These are phyloP conservation scores for Strobilomyces confusus DNA, from an alignment of 768 basidiomycete genomes.

Conservation along the genomic window DNA sequence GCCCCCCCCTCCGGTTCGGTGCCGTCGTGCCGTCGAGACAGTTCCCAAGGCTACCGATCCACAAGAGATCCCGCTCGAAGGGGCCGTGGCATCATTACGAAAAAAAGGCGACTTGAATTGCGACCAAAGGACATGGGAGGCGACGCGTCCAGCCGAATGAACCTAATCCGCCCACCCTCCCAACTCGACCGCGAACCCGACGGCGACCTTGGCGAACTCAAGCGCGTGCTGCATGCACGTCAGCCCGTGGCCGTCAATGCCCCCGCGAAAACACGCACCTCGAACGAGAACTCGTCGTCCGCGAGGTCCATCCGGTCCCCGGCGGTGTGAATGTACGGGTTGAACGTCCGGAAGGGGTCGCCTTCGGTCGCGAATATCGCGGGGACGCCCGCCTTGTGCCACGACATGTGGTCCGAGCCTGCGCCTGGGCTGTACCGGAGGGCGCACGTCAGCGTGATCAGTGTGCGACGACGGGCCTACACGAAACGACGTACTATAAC, in stretches of 20 bases:
- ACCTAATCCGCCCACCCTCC: slow-evolving; percentile 18
- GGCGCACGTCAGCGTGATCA: neutral
- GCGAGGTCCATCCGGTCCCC: slow-evolving; percentile 21
- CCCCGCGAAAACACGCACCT: slow-evolving; percentile 13
- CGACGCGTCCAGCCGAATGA: no score
- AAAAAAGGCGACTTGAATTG: no score
- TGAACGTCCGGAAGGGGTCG: slow-evolving; percentile 35
- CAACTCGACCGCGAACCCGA: slow-evolving; percentile 56
- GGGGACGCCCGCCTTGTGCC: neutral
- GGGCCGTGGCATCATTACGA: no score
- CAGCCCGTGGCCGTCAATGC: no score
- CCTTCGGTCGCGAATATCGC: slow-evolving; percentile 27
- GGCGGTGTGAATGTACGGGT: slow-evolving; percentile 42
- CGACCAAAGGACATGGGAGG: no score
- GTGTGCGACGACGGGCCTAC: neutral
- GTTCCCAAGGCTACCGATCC: no score
- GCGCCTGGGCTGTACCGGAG: neutral
- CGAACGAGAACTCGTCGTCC: slow-evolving; percentile 41
- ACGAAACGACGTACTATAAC: neutral
- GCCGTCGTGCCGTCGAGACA: no score
- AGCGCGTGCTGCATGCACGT: slow-evolving; percentile 41
- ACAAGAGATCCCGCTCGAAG: no score
- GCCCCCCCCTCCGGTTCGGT: no score
- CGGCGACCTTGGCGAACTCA: slow-evolving; percentile 57
- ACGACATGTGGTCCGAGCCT: neutral